phyloP scores from a whole-genome alignment of 208 protist species.

The Balamuthia mandrillaris region DNA sequence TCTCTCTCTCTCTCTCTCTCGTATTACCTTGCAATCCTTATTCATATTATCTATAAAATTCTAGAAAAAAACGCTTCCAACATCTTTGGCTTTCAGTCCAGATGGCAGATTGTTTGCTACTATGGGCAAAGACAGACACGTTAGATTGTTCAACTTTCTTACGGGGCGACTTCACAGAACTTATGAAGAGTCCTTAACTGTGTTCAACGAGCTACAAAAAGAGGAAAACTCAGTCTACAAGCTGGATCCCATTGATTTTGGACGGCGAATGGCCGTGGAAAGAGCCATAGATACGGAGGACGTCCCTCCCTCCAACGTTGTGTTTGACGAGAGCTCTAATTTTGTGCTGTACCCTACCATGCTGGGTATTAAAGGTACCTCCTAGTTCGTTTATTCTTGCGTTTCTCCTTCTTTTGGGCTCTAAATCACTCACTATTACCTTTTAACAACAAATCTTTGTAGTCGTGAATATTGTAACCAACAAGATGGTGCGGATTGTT shows the following conservation, averaged over 20 bases:
- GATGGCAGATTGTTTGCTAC: constrained; percentile 69
- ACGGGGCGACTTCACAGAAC: constrained; percentile 70
- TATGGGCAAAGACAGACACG: constrained; percentile 52
- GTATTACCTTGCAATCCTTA: constrained; percentile 6
- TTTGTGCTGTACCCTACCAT: constrained; percentile 82
- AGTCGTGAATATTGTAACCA: constrained; percentile 75
- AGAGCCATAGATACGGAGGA: background rate
- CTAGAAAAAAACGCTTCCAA: constrained; percentile 63
- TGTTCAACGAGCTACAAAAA: constrained; percentile 53
- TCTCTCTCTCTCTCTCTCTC: background rate
- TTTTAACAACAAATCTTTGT: background rate
- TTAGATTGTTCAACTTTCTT: constrained; percentile 62
- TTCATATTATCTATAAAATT: background rate
- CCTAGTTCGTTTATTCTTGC: too few relatives aligned
- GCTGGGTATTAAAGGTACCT: constrained; percentile 79
- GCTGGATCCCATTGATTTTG: constrained; percentile 84
- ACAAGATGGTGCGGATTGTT: constrained; percentile 57
- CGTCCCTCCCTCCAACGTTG: constrained; percentile 49
- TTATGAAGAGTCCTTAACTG: constrained; percentile 72
- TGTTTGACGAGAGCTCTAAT: constrained; percentile 78
- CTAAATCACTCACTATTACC: background rate
- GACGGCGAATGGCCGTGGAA: constrained; percentile 42
- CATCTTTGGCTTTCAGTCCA: constrained; percentile 54
- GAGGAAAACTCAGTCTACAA: constrained; percentile 35
- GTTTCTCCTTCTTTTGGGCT: background rate